These are phyloP conservation scores for Trichophyton verrucosum DNA, from an alignment of 2,329 filamentous ascomycete species.

Conservation along the genomic window DNA sequence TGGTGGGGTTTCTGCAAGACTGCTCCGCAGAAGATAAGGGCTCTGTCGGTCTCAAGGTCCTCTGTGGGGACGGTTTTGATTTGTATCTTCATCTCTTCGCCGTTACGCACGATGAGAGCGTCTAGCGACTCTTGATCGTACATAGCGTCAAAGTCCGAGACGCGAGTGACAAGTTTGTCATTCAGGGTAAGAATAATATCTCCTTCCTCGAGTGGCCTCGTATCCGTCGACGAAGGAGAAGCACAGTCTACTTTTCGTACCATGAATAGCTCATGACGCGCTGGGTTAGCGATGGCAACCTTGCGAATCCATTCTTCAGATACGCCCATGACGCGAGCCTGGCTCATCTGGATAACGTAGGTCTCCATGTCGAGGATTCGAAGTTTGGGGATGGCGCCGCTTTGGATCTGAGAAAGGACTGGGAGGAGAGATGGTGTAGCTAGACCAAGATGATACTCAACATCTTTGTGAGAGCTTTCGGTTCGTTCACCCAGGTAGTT, in stretches of 20 bases:
- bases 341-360: slow-evolving; percentile 89
- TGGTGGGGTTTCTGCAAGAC: slow-evolving; percentile 89
- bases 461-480: slow-evolving; percentile 66
- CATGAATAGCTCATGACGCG: slow-evolving; percentile 96
- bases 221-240: slow-evolving; percentile 33
- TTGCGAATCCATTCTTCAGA: slow-evolving; percentile 90
- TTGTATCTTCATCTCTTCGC: slow-evolving; percentile 61
- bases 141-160: slow-evolving; percentile 91
- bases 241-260: slow-evolving; percentile 74
- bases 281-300: slow-evolving; percentile 75
- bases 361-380: slow-evolving; percentile 91
- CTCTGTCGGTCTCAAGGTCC: slow-evolving; percentile 82
- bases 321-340: slow-evolving; percentile 93
- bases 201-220: slow-evolving; percentile 65
- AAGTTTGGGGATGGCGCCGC: slow-evolving; percentile 62
- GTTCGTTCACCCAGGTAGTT: slow-evolving; percentile 90
- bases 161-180: slow-evolving; percentile 80
- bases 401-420: slow-evolving; percentile 73
- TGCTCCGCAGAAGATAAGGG: slow-evolving; percentile 89
- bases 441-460: slow-evolving; percentile 91
- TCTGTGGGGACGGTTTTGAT: slow-evolving; percentile 78
- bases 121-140: slow-evolving; percentile 76
- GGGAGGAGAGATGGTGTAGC: slow-evolving; percentile 79
- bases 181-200: slow-evolving; percentile 89
- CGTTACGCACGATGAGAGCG: slow-evolving; percentile 74